phyloP scores from a whole-genome alignment of 2,329 filamentous ascomycete genomes.

The Ascochyta rabiei region DNA sequence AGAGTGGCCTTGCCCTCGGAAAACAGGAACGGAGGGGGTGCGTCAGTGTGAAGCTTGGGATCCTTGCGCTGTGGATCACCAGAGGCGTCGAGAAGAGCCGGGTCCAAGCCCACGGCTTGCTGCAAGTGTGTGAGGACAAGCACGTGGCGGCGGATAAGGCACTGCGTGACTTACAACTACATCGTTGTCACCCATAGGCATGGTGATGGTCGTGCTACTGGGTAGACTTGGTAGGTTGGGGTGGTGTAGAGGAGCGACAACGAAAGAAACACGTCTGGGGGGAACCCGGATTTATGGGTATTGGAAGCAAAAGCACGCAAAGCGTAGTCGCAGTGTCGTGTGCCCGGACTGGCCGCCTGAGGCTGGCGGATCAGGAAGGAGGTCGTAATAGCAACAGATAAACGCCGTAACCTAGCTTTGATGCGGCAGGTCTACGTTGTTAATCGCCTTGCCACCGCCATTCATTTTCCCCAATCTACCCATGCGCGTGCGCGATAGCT shows the following conservation, averaged over 20 bases:
- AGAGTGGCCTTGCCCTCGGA: slow-evolving; percentile 48
- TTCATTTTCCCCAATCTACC: slow-evolving; percentile 18
- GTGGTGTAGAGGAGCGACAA: slow-evolving; percentile 17
- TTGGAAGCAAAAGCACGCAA: slow-evolving; percentile 21
- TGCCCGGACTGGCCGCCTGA: slow-evolving; percentile 17
- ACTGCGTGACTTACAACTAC: slow-evolving; percentile 27
- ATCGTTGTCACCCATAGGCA: slow-evolving; percentile 36
- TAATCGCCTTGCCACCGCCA: slow-evolving; percentile 26
- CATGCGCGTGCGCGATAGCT: slow-evolving; percentile 15
- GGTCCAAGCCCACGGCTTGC: slow-evolving; percentile 41
- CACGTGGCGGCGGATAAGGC: not conserved
- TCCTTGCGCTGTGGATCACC: slow-evolving; percentile 45
- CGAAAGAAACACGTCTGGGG: slow-evolving; percentile 20
- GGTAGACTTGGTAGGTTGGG: slow-evolving; percentile 11
- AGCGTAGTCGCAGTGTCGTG: slow-evolving; percentile 13
- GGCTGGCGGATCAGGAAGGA: slow-evolving; percentile 22
- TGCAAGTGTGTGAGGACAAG: slow-evolving; percentile 23
- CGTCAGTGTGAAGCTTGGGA: slow-evolving; percentile 30
- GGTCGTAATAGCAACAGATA: slow-evolving; percentile 22
- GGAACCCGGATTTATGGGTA: slow-evolving; percentile 14
- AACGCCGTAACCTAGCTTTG: slow-evolving; percentile 14
- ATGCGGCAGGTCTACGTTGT: slow-evolving; percentile 28
- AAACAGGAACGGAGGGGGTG: slow-evolving; percentile 37
- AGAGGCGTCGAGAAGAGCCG: slow-evolving; percentile 40
- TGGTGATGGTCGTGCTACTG: slow-evolving; percentile 25